phyloP scores from a whole-genome alignment of 2,329 filamentous ascomycete species.

The Stemphylium vesicarium region DNA sequence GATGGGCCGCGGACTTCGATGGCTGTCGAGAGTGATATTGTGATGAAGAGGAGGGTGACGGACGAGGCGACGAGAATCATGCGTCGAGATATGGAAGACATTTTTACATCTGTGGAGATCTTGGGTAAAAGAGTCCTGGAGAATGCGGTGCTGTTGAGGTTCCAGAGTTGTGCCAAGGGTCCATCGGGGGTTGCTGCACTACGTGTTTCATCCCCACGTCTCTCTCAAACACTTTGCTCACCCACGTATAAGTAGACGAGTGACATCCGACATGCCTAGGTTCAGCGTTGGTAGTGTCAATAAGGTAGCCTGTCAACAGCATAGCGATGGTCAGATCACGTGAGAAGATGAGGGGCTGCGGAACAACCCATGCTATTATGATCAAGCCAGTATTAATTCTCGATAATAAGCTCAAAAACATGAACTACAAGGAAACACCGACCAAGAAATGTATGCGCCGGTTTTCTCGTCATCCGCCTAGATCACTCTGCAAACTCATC shows the following conservation, averaged over 20 bases:
- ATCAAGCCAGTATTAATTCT: too few relatives aligned
- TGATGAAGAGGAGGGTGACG: slow-evolving; percentile 34
- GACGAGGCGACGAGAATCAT: slow-evolving; percentile 33
- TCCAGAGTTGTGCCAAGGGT: slow-evolving; percentile 8
- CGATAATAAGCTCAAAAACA: too few relatives aligned
- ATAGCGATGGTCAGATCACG: too few relatives aligned
- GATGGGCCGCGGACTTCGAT: slow-evolving; percentile 37
- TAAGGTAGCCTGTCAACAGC: too few relatives aligned
- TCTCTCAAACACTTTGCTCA: not conserved
- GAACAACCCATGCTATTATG: too few relatives aligned
- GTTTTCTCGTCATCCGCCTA: not conserved
- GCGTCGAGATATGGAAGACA: slow-evolving; percentile 30
- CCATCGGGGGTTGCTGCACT: slow-evolving; percentile 21
- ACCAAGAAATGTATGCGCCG: not conserved
- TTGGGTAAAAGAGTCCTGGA: not conserved
- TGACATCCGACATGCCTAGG: too few relatives aligned
- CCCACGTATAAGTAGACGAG: not conserved
- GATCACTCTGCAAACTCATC: not conserved
- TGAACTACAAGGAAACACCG: not conserved
- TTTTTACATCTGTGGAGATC: slow-evolving; percentile 6
- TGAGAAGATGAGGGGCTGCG: too few relatives aligned
- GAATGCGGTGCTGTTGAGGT: slow-evolving; percentile 2
- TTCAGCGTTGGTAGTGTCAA: too few relatives aligned
- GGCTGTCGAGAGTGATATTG: slow-evolving; percentile 36
- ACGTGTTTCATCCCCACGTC: slow-evolving; percentile 26